These are phyloP conservation scores for Talaromyces atroroseus DNA, from an alignment of 2,329 filamentous ascomycete species.

Conservation along the genomic window DNA sequence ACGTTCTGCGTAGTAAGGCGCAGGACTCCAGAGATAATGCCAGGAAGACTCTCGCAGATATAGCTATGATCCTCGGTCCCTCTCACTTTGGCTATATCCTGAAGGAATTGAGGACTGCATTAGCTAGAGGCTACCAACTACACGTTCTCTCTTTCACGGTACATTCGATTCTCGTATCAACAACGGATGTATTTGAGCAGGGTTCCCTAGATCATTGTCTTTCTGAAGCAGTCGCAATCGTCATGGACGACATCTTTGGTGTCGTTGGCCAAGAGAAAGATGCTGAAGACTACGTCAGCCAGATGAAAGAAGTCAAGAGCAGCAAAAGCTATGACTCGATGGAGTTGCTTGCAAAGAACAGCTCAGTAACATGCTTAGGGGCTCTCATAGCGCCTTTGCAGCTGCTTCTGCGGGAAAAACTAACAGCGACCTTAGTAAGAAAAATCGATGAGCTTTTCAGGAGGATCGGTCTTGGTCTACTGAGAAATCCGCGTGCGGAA, in stretches of 20 bases:
- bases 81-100: constrained; percentile 87
- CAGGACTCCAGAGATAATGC: constrained; percentile 88
- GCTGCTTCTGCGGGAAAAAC: constrained; percentile 71
- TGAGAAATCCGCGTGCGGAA: constrained; percentile 73
- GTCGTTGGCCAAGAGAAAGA: constrained; percentile 92
- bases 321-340: constrained; percentile 98
- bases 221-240: constrained; percentile 67
- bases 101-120: constrained; percentile 76
- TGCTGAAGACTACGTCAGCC: constrained; percentile 86
- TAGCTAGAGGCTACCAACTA: constrained; percentile 82
- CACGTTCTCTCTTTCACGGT: constrained; percentile 94
- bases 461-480: constrained; percentile 73
- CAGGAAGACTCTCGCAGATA: constrained; percentile 78
- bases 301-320: constrained; percentile 96
- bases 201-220: constrained; percentile 90
- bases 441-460: constrained; percentile 87
- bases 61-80: constrained; percentile 73
- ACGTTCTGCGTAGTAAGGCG: constrained; percentile 83
- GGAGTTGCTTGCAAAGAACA: constrained; percentile 80
- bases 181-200: constrained; percentile 65
- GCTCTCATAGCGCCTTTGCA: constrained; percentile 74
- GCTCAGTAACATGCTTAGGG: constrained; percentile 67
- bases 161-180: constrained; percentile 78
- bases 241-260: constrained; percentile 98
- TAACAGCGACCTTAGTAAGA: constrained; percentile 74